Conservation (phyloP, 1,139 yeast species). For the Taiozyma sp. region DNA sequence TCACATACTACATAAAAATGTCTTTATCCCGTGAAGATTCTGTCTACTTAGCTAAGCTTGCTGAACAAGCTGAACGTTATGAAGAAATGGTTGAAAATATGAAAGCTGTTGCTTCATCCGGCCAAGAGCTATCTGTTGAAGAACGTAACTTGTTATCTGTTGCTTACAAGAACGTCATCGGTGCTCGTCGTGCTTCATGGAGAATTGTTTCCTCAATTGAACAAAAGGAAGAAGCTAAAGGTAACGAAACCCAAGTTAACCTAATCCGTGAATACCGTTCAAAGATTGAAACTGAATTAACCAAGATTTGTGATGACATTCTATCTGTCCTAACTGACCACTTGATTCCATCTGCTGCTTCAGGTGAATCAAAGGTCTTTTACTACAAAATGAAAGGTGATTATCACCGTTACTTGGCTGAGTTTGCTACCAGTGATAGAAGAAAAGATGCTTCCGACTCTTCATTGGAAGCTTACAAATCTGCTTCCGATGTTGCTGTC, state of each 20-base stretch:
- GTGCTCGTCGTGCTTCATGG: constrained; percentile 99
- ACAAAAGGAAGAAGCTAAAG: constrained; percentile 97
- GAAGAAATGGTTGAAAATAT: constrained; percentile 99
- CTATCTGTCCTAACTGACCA: constrained; percentile 82
- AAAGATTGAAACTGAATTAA: constrained; percentile 90
- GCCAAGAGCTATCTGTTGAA: constrained; percentile 93
- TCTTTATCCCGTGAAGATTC: constrained; percentile 95
- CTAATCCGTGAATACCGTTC: constrained; percentile 93
- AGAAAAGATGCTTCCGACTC: constrained; percentile 91
- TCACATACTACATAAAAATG: constrained; percentile 35
- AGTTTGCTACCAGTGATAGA: constrained; percentile 87
- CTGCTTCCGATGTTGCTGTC: constrained; percentile 95
- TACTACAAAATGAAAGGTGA: constrained; percentile 99
- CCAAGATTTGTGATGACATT: constrained; percentile 92
- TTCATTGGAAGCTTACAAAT: constrained; percentile 90
- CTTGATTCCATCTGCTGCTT: constrained; percentile 89
- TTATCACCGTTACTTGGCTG: constrained; percentile 98
- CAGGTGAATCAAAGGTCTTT: constrained; percentile 97
- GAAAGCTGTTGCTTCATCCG: constrained; percentile 96
- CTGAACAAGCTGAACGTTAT: constrained; percentile 99
- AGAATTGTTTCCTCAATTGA: constrained; percentile 96
- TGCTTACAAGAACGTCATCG: constrained; percentile 97
- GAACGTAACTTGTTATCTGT: constrained; percentile 96
- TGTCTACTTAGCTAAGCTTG: constrained; percentile 96
- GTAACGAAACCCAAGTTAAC: constrained; percentile 81